Evolutionary conservation across 2,329 filamentous ascomycete genomes (phyloP).

Genomic region (Dothistroma septosporum): DNA sequence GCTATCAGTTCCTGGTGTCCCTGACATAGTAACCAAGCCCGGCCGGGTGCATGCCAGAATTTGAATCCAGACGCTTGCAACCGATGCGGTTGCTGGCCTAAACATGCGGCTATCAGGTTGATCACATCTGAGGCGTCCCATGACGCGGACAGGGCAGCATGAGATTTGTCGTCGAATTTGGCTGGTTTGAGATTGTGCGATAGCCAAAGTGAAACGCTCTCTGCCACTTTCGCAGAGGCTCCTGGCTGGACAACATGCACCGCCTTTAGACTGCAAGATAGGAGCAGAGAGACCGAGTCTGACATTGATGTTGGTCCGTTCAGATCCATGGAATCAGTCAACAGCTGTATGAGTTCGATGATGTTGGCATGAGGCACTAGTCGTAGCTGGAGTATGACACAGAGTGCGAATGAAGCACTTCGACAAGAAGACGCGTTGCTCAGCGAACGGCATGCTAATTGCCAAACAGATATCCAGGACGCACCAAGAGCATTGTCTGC

Average conservation of each 20-base stretch:
- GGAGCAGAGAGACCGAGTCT: conserved; percentile 73
- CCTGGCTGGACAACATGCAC: conserved; percentile 65
- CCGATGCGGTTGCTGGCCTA: conserved; percentile 48
- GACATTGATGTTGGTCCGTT: conserved; percentile 73
- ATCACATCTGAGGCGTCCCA: conserved; percentile 64
- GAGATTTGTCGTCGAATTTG: conserved; percentile 57
- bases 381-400: conserved; percentile 60
- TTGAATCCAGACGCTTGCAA: conserved; percentile 30
- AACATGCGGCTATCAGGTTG: conserved; percentile 65
- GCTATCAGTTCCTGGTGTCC: conserved; percentile 42
- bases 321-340: conserved; percentile 72
- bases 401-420: conserved; percentile 69
- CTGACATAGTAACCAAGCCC: conserved; percentile 42
- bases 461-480: conserved; percentile 72
- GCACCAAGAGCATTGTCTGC: conserved; percentile 40
- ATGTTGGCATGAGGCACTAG: conserved; percentile 66
- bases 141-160: conserved; percentile 60
- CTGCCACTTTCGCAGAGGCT: conserved; percentile 62
- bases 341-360: conserved; percentile 65
- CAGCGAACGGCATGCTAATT: conserved; percentile 65
- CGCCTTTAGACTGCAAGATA: conserved; percentile 64
- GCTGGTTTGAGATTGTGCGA: conserved; percentile 75
- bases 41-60: conserved; percentile 40
- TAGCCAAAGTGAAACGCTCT: conserved; percentile 75
- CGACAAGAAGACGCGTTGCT: conserved; percentile 68